Percentiles rank a stretch among this genome's conserved stretches.
phyloP scores from a whole-genome alignment of 2,329 filamentous ascomycete genomes.

The Didymella pinodella region DNA sequence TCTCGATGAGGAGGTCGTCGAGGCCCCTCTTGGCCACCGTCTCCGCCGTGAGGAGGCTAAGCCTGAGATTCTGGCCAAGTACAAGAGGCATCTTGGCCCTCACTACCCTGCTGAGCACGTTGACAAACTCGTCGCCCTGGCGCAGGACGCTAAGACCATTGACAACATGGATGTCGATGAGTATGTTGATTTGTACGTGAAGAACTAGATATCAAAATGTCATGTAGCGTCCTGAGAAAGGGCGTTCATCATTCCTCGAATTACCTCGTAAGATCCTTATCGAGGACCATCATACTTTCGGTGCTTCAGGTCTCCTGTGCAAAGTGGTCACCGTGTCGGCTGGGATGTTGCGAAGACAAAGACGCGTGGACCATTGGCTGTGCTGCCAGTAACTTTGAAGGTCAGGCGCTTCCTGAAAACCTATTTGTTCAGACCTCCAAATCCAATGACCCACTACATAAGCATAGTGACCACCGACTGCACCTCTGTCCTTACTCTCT shows the following conservation, averaged over 20 bases:
- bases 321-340: too few relatives aligned
- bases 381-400: too few relatives aligned
- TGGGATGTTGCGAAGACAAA: too few relatives aligned
- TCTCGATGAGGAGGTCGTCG: conserved; percentile 87
- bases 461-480: too few relatives aligned
- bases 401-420: too few relatives aligned
- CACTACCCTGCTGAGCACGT: conserved; percentile 82
- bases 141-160: conserved; percentile 75
- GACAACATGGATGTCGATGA: conserved; percentile 86
- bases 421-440: too few relatives aligned
- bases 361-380: too few relatives aligned
- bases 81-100: conserved; percentile 85
- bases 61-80: conserved; percentile 95
- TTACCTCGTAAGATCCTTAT: background rate
- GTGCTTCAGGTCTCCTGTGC: too few relatives aligned
- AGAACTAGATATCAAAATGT: conserved; percentile 49
- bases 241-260: background rate
- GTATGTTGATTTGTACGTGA: conserved; percentile 88
- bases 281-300: too few relatives aligned
- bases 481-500: too few relatives aligned
- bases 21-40: conserved; percentile 93
- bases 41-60: conserved; percentile 94
- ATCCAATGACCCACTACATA: too few relatives aligned
- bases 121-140: conserved; percentile 81
- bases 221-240: background rate